phyloP scores from a whole-genome alignment of 2,329 filamentous ascomycete species.

The Ophiocordyceps camponoti-rufipedis region DNA sequence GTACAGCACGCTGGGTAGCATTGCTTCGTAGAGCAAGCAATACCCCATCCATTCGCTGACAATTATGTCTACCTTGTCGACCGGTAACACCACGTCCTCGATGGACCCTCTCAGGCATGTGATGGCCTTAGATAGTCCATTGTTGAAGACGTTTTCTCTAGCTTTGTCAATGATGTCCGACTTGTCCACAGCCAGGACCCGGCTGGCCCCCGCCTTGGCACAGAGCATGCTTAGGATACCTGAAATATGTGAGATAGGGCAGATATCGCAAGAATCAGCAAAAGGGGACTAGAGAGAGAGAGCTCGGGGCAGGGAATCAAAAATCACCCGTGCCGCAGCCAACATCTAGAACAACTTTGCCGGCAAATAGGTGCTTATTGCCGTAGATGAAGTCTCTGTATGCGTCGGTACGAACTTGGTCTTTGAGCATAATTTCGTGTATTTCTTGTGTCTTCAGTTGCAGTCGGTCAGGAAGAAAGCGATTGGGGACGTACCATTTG shows the following conservation, averaged over 20 bases:
- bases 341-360: conserved; percentile 78
- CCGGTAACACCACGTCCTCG: conserved; percentile 66
- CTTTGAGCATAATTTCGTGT: conserved; percentile 91
- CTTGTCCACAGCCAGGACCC: conserved; percentile 83
- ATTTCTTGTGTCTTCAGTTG: conserved; percentile 39
- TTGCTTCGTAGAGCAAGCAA: conserved; percentile 80
- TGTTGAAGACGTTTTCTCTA: conserved; percentile 66
- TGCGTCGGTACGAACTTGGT: conserved; percentile 69
- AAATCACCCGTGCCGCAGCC: conserved; percentile 53
- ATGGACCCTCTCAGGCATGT: conserved; percentile 71
- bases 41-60: conserved; percentile 99
- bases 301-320: neutral
- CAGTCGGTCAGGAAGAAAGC: neutral
- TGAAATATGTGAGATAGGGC: conserved; percentile 3
- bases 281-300: neutral
- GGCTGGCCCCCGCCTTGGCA: conserved; percentile 69
- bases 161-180: conserved; percentile 80
- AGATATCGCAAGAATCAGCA: neutral
- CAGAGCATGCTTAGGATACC: conserved; percentile 92
- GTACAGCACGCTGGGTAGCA: conserved; percentile 83
- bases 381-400: conserved; percentile 92
- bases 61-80: conserved; percentile 77
- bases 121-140: conserved; percentile 55
- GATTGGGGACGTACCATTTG: conserved; percentile 29
- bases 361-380: conserved; percentile 73